Percentiles rank a stretch among this genome's conserved stretches.
These are phyloP conservation scores for Fusarium verrucosum DNA, from an alignment of 2,329 filamentous ascomycete species.

Conservation along the genomic window DNA sequence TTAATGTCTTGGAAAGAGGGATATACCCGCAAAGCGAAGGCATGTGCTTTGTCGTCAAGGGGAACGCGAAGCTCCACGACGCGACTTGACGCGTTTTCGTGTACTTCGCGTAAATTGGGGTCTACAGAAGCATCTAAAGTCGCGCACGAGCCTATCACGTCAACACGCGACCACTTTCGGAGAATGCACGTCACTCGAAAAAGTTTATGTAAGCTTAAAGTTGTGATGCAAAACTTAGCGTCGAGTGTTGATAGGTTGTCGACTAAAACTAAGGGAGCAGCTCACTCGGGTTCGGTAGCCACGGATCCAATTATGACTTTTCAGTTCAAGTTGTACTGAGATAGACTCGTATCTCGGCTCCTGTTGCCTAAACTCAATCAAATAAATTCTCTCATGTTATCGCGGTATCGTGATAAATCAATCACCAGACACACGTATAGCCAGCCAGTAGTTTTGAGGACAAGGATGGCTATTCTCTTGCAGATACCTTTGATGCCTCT, in stretches of 20 bases:
- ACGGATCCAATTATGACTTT: not conserved
- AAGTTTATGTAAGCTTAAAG: not conserved
- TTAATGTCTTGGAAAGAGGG: slow-evolving; percentile 22
- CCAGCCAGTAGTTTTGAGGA: not conserved
- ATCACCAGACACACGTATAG: not conserved
- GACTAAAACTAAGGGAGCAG: not conserved
- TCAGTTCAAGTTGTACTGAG: slow-evolving; percentile 1
- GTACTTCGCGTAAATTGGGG: slow-evolving; percentile 22
- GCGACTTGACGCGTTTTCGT: slow-evolving; percentile 6
- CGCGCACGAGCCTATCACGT: slow-evolving; percentile 3
- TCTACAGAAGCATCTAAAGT: not conserved
- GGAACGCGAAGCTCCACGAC: slow-evolving; percentile 24
- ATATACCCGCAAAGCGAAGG: slow-evolving; percentile 13
- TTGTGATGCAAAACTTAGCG: not conserved
- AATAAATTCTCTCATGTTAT: not conserved
- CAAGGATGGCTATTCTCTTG: not conserved
- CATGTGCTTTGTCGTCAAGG: slow-evolving; percentile 34
- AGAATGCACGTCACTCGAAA: not conserved
- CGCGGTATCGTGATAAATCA: not conserved
- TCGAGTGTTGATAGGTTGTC: not conserved
- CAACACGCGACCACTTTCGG: slow-evolving; percentile 9
- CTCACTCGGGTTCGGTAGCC: not conserved
- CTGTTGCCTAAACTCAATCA: not conserved
- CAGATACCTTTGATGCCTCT: not conserved
- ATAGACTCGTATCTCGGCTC: slow-evolving; percentile 24